These are phyloP conservation scores for Alnus rubra DNA, from an alignment of 306 rosid species.

Conservation along the genomic window DNA sequence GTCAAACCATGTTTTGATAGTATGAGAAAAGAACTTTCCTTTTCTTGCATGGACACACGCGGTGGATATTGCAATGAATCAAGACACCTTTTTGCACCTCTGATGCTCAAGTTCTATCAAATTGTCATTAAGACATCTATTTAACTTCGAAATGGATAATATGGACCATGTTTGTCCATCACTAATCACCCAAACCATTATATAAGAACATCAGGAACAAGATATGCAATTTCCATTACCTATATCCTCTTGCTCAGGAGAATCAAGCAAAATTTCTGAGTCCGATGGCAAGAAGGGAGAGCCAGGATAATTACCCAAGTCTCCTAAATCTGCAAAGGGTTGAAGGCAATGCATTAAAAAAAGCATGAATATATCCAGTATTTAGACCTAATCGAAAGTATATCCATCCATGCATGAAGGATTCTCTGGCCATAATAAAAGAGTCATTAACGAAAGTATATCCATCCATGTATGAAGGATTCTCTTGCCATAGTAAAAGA, in stretches of 20 bases:
- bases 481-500: constrained; percentile 7
- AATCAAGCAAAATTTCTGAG: constrained; percentile 88
- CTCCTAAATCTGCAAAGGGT: constrained; percentile 82
- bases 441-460: neutral
- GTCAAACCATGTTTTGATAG: neutral
- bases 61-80: neutral
- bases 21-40: neutral
- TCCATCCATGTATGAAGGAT: neutral
- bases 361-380: neutral
- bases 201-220: neutral
- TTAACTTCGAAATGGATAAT: neutral
- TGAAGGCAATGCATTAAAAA: constrained; percentile 11
- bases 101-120: neutral
- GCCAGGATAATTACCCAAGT: constrained; percentile 87
- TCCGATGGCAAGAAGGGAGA: constrained; percentile 94
- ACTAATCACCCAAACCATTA: constrained; percentile 10
- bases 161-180: constrained; percentile 8
- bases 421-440: constrained; percentile 1
- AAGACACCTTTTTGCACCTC: neutral
- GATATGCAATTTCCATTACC: constrained; percentile 44
- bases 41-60: neutral
- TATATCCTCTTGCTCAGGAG: constrained; percentile 93
- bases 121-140: neutral
- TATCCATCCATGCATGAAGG: neutral
- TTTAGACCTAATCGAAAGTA: neutral